Evolutionary conservation across 2,329 filamentous ascomycete species (phyloP).

Genomic region (Elsinoe australis): DNA sequence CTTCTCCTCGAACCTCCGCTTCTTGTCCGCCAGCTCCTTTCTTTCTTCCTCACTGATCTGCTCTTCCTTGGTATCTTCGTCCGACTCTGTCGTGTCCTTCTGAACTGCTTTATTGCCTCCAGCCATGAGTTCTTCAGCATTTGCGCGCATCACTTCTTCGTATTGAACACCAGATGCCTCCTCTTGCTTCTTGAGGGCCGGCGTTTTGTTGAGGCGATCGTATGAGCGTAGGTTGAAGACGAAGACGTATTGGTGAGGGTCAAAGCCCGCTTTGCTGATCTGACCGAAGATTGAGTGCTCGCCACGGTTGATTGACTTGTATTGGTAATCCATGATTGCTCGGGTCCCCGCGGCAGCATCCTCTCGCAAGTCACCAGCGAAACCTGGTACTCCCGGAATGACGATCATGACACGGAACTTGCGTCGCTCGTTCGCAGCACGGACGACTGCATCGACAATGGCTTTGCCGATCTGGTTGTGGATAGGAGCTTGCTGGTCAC

Average conservation of each 20-base stretch:
- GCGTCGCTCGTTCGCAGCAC: slow-evolving; percentile 69
- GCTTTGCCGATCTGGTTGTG: slow-evolving; percentile 81
- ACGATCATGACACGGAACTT: slow-evolving; percentile 88
- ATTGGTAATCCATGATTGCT: slow-evolving; percentile 98
- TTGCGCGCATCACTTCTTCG: slow-evolving; percentile 74
- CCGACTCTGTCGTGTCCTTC: slow-evolving; percentile 29
- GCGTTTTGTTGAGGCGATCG: slow-evolving; percentile 81
- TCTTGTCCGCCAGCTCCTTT: slow-evolving; percentile 40
- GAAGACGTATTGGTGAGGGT: slow-evolving; percentile 77
- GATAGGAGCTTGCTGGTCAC: slow-evolving; percentile 75
- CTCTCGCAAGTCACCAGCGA: slow-evolving; percentile 81
- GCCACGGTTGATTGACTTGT: slow-evolving; percentile 88
- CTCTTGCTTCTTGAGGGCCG: slow-evolving; percentile 64
- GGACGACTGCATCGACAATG: slow-evolving; percentile 83
- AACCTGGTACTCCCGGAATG: slow-evolving; percentile 87
- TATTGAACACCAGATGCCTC: slow-evolving; percentile 76
- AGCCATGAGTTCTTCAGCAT: slow-evolving; percentile 83
- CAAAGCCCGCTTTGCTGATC: slow-evolving; percentile 63
- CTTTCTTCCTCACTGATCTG: slow-evolving; percentile 31
- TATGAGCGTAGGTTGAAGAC: slow-evolving; percentile 91
- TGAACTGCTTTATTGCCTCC: slow-evolving; percentile 58
- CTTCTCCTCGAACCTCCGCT: slow-evolving; percentile 40
- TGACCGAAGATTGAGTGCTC: slow-evolving; percentile 84
- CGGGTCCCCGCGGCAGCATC: slow-evolving; percentile 77
- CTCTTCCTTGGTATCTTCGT: slow-evolving; percentile 30